phyloP scores from a whole-genome alignment of 805 yeast species.

The Gaillardinia entomophila region DNA sequence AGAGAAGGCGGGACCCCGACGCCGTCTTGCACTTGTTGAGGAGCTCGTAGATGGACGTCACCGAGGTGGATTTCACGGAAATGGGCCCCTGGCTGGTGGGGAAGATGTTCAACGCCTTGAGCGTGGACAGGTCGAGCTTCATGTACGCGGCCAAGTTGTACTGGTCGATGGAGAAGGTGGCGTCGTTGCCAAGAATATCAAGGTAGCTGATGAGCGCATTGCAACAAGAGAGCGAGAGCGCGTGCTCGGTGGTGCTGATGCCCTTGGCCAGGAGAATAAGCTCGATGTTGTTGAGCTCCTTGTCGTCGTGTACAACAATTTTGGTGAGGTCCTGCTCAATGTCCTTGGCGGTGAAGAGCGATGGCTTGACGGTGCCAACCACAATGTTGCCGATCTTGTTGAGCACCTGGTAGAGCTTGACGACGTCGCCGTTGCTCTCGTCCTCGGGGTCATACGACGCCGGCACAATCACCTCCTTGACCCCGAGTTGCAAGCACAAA shows the following conservation, averaged over 20 bases:
- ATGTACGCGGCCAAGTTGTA: conserved; percentile 76
- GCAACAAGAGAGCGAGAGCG: conserved; percentile 54
- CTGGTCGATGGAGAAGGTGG: conserved; percentile 50
- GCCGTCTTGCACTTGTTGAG: conserved; percentile 83
- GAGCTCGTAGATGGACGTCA: conserved; percentile 67
- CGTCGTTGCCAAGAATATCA: conserved; percentile 55
- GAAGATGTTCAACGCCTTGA: conserved; percentile 80
- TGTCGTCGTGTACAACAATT: conserved; percentile 41
- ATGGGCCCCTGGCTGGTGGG: conserved; percentile 33
- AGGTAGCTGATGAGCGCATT: conserved; percentile 68
- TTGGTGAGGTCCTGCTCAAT: conserved; percentile 75
- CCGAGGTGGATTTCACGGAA: conserved; percentile 15
- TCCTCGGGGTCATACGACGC: conserved; percentile 30
- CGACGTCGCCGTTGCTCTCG: conserved; percentile 47
- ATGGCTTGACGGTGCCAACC: conserved; percentile 50
- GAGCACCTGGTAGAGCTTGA: conserved; percentile 64
- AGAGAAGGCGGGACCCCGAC: conserved; percentile 82
- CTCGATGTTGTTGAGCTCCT: conserved; percentile 25
- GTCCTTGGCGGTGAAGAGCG: conserved; percentile 59
- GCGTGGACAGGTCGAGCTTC: conserved; percentile 88
- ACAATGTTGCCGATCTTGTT: conserved; percentile 72
- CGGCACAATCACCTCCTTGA: conserved; percentile 74
- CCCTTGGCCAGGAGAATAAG: conserved; percentile 52
- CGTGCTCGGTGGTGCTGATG: conserved; percentile 37
- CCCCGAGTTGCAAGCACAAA: conserved; percentile 80